Evolutionary conservation across 2,329 filamentous ascomycete genomes (phyloP).

Genomic region (Pseudopithomyces maydicus): DNA sequence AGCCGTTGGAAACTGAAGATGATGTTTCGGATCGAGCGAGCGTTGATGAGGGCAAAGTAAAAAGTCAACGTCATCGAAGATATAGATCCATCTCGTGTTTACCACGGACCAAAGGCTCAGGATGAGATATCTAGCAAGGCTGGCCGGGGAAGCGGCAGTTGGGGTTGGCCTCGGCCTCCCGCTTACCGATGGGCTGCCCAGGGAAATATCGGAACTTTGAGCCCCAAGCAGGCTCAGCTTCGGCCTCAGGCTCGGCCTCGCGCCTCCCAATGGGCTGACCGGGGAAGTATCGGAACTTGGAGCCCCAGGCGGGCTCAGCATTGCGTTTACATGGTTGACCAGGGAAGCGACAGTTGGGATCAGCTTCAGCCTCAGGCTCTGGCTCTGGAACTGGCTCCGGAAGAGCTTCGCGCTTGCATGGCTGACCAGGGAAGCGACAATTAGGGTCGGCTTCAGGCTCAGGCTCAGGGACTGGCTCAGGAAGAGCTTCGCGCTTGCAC

Average conservation of each 20-base stretch:
- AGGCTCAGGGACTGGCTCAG: constrained; percentile 3
- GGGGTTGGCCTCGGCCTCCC: constrained; percentile 27
- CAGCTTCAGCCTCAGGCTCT: not conserved
- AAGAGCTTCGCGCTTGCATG: constrained; percentile 32
- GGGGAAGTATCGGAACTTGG: not conserved
- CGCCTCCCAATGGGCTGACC: constrained; percentile 17
- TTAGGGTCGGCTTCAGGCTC: not conserved
- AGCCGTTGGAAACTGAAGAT: not conserved
- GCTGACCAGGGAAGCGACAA: not conserved
- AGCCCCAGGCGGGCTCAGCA: not conserved
- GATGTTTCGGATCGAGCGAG: not conserved
- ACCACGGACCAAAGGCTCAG: not conserved
- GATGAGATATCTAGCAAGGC: constrained; percentile 19
- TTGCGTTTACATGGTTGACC: not conserved
- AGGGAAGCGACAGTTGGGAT: not conserved
- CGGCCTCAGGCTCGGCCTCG: constrained; percentile 38
- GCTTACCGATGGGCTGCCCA: constrained; percentile 14
- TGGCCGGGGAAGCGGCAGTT: constrained; percentile 24
- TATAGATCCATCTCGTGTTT: not conserved
- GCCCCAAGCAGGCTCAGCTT: constrained; percentile 21
- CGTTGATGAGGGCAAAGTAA: not conserved
- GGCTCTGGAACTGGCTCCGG: constrained; percentile 5
- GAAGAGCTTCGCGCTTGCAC: constrained; percentile 32
- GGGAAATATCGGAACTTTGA: not conserved
- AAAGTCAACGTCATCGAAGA: not conserved